Evolutionary conservation across 352 stramenopile species (phyloP).

Genomic region (Phytophthora hibernalis): DNA sequence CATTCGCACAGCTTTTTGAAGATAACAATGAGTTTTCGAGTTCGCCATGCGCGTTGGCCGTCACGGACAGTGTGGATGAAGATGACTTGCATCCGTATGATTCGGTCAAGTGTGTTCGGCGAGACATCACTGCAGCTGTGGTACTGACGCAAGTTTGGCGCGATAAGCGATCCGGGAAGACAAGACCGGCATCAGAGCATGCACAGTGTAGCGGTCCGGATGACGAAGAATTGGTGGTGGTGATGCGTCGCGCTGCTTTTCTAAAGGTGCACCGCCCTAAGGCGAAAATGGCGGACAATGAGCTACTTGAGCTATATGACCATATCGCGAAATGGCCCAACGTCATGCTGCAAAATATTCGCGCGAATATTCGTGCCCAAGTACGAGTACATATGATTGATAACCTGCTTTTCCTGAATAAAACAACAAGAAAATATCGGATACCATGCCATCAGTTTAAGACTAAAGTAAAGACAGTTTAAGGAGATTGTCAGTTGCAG

Average conservation of each 20-base stretch:
- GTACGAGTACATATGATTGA: conserved; percentile 18
- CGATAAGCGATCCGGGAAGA: conserved; percentile 13
- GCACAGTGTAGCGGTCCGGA: background rate
- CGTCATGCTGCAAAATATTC: background rate
- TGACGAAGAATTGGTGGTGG: conserved; percentile 35
- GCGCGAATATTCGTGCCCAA: background rate
- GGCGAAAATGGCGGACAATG: background rate
- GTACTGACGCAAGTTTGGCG: conserved; percentile 30
- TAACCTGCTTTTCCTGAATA: conserved; percentile 14
- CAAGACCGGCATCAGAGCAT: background rate
- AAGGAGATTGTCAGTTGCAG: background rate
- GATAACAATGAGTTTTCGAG: conserved; percentile 20
- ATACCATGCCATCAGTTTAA: background rate
- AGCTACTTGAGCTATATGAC: background rate
- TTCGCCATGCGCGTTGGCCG: conserved; percentile 38
- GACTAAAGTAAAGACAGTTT: background rate
- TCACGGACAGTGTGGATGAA: conserved; percentile 50
- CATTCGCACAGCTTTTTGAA: conserved; percentile 3
- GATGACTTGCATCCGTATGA: conserved; percentile 59
- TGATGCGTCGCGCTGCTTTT: conserved; percentile 42
- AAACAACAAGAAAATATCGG: background rate
- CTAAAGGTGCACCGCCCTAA: conserved; percentile 39
- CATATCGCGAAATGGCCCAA: background rate
- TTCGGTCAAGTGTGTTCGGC: conserved; percentile 36
- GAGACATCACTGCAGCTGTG: conserved; percentile 47